Conservation (phyloP, 2,329 filamentous ascomycete genomes). For the Blastomyces gilchristii region DNA sequence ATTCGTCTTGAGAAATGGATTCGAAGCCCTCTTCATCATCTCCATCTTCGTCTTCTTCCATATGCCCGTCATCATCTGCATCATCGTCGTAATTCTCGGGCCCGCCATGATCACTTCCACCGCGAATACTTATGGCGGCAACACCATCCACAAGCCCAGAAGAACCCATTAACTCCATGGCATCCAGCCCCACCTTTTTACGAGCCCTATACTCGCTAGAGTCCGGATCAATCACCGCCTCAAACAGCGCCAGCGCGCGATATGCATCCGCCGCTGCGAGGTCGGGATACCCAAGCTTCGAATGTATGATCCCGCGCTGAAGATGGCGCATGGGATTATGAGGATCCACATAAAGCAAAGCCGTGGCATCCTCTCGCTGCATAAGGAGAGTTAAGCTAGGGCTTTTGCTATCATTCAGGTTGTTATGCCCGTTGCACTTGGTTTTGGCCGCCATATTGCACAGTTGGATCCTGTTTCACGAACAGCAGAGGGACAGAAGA, state of each 20-base stretch:
- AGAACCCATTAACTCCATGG: background rate
- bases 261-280: constrained; percentile 85
- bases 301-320: constrained; percentile 57
- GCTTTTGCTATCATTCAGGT: background rate
- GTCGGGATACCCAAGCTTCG: constrained; percentile 73
- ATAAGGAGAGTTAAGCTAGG: constrained; percentile 6
- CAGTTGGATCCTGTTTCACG: background rate
- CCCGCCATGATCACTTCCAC: constrained; percentile 3
- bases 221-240: constrained; percentile 63
- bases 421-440: background rate
- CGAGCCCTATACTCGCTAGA: constrained; percentile 73
- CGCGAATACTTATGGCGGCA: background rate
- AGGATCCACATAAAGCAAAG: constrained; percentile 28
- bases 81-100: constrained; percentile 20
- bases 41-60: constrained; percentile 31
- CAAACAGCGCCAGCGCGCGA: constrained; percentile 72
- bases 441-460: background rate
- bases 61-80: constrained; percentile 30
- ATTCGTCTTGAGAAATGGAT: constrained; percentile 13
- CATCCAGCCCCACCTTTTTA: constrained; percentile 25
- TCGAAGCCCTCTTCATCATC: constrained; percentile 31
- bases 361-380: constrained; percentile 46
- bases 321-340: constrained; percentile 35
- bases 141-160: background rate
- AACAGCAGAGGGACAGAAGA: background rate